Percentiles rank a stretch among this genome's conserved stretches.
phyloP scores from a whole-genome alignment of 371 early-diverging fungal species.

The Entomophthora muscae region DNA sequence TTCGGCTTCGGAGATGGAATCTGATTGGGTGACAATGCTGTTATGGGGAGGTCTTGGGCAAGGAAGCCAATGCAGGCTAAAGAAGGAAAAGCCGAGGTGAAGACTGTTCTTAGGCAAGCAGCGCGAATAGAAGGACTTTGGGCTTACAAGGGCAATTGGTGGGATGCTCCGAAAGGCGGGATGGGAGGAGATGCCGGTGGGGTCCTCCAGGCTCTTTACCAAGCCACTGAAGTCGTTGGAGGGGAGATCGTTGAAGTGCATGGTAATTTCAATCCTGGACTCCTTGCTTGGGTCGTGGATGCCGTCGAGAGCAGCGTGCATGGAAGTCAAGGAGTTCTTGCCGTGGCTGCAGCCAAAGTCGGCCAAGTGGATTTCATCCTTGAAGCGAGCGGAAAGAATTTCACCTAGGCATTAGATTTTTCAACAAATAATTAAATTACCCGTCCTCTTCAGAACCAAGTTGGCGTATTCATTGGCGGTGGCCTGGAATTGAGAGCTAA shows the following conservation, averaged over 20 bases:
- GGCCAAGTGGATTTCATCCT: no score
- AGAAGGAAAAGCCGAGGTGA: background rate
- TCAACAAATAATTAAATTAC: no score
- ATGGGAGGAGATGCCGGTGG: background rate
- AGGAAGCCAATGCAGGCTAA: background rate
- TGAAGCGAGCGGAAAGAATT: no score
- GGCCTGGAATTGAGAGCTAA: no score
- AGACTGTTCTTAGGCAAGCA: background rate
- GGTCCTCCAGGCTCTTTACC: background rate
- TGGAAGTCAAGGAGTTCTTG: no score
- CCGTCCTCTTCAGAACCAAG: no score
- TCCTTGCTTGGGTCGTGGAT: no score
- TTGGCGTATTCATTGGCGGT: no score
- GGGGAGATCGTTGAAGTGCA: background rate
- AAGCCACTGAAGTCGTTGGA: background rate
- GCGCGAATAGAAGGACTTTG: background rate
- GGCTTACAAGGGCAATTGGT: background rate
- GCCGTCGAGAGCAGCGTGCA: no score
- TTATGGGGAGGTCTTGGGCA: background rate
- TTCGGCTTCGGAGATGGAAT: background rate
- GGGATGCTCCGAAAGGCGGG: background rate
- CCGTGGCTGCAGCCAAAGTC: no score
- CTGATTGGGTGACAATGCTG: background rate
- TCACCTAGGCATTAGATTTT: no score
- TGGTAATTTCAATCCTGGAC: no score